Evolutionary conservation across 208 protist genomes (phyloP), one percentile per base, ranked within the genome.

Genomic region (Leishmania arabica): DNA sequence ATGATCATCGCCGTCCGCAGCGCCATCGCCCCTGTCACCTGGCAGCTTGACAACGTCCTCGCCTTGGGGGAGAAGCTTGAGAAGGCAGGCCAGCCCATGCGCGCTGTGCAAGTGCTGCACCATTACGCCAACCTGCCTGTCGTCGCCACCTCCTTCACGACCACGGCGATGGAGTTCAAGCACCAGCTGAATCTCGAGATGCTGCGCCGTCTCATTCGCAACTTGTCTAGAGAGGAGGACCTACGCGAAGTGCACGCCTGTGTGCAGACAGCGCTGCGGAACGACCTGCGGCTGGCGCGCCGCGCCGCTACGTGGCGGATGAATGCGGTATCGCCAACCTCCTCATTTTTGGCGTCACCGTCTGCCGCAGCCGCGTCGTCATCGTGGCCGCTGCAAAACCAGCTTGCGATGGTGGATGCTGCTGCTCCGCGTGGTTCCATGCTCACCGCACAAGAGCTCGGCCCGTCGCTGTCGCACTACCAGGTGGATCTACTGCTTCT

Each of bases 21-120:
- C 80, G 88, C 91, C 65, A 84, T 97, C 24, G 87, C 91, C 19
- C 90, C 92, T 24, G 84, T 90, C 7, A 79, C 89, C 74, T 95
- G 92, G 92, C 94, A 97, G 85, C 75, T 92, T 17, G 79, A 88
- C 42, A 96, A 95, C 79, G 92, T 97, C 70, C 81, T 94, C 47
- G 80, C 93, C 27, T 64, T 97, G 37, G 88, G 86, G 37, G 92
- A 96, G 86, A 85, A 85, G 54, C 91, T 97, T 66, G 90, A 91
- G 79, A 82, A 88, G 69, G 85, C 91, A 31, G 92, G 92, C 15
- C 84, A 90, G 76, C 94, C 92, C 27, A 90, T 92, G 86, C 90
- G 92, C 4, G 89, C 91, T 49, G 88, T 88, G 68, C 74, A 81
- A 70, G 79, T 81, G 42, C 80, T 97, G 62, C 78, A 88, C 54